These are phyloP conservation scores for Trapa incisa DNA, from an alignment of 345 rosid genomes.

Conservation along the genomic window DNA sequence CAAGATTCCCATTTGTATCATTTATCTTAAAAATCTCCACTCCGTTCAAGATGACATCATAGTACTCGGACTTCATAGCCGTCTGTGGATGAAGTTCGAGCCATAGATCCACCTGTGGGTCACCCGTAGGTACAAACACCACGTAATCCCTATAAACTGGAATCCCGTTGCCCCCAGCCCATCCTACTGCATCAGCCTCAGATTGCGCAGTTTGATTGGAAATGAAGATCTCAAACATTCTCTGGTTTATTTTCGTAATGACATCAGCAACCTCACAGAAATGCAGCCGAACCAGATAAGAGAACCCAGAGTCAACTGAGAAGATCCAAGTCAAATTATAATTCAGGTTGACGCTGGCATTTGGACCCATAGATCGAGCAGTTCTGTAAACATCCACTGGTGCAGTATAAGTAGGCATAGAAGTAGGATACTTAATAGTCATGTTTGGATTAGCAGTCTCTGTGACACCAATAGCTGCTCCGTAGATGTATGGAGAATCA, in stretches of 20 bases:
- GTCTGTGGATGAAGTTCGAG: slow-evolving; percentile 57
- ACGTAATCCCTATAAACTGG: slow-evolving; percentile 17
- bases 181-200: slow-evolving; percentile 42
- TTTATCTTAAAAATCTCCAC: slow-evolving; percentile 76
- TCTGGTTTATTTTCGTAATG: slow-evolving; percentile 47
- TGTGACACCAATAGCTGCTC: slow-evolving; percentile 45
- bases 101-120: slow-evolving; percentile 69
- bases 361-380: slow-evolving; percentile 77
- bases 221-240: slow-evolving; percentile 51
- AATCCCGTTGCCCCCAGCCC: slow-evolving; percentile 37
- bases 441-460: slow-evolving; percentile 30
- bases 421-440: slow-evolving; percentile 29
- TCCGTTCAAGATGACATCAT: slow-evolving; percentile 70
- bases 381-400: slow-evolving; percentile 60
- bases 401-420: slow-evolving; percentile 52
- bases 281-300: slow-evolving; percentile 78
- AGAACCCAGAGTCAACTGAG: slow-evolving; percentile 63
- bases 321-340: slow-evolving; percentile 80
- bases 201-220: slow-evolving; percentile 50
- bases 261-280: slow-evolving; percentile 51
- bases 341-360: slow-evolving; percentile 27
- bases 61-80: slow-evolving; percentile 28
- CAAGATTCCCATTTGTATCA: slow-evolving; percentile 37
- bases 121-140: slow-evolving; percentile 30
- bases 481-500: slow-evolving; percentile 59